Base-by-base conservation (phyloP, 1,284 basidiomycete genomes). In the Sporisorium iseilematis-ciliati region DNA sequence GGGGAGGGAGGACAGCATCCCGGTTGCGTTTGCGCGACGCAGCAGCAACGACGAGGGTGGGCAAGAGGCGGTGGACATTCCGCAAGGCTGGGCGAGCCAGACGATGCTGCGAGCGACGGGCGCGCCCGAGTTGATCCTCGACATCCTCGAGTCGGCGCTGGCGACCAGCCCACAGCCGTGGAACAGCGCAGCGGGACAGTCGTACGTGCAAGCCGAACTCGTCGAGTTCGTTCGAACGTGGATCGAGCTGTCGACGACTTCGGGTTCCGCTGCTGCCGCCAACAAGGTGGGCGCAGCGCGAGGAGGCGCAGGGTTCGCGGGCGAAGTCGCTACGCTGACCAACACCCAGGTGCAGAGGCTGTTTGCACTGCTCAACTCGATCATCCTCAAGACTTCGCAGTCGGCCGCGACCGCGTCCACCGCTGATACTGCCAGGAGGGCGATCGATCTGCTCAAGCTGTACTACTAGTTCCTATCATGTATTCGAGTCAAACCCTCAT, bases 111-210 rank as follows among this genome's bases (percentile, higher is more conserved):
- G 92, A 81, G 94, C 91, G 43, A 90, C 91, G 0, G 90, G 93
- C 8, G 90, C 92, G 5, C 91, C 90, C 78, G 88, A 89, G 31
- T 90, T 92, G 60, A 89, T 94, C 65, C 95, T 93, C 89, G 92
- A 93, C 77, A 90, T 92, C 26, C 88, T 94, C 72, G 91, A 94
- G 79, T 91, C 91, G 81, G 92, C 95, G 88, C 93, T 95, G 72
- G 91, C 93, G 20, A 67, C 74, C 7, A 66, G 77, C 45, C 73
- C 75, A 11, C 71, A 79, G 35, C 83, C 83, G 21, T 84, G 78
- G 78, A 79, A 84, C 56, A 82, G 72, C 16, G 59, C 53, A 2
- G 49, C 52, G 0, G 81, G 77, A 14, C 68, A 79, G 14, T 60
- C 71, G 21, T 82, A 72, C 59, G 65, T 84, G 3, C 74, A 82